phyloP scores from a whole-genome alignment of 345 rosid genomes.

The Laguncularia racemosa region DNA sequence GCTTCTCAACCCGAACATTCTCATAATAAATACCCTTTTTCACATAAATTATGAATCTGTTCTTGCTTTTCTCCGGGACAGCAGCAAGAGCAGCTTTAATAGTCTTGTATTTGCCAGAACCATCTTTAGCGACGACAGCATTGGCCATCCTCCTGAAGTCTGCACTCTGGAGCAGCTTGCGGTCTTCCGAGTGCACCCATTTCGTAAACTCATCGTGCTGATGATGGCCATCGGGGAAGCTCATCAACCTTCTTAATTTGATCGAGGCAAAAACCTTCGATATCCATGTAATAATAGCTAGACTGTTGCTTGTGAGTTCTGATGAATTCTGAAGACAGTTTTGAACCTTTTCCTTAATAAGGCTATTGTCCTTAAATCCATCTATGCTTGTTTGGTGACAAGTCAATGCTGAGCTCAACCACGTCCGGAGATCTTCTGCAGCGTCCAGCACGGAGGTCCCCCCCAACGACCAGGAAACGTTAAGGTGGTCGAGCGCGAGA shows the following conservation, averaged over 20 bases:
- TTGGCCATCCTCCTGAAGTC: constrained; percentile 49
- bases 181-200: constrained; percentile 24
- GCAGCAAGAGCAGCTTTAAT: constrained; percentile 47
- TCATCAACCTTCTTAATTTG: constrained; percentile 41
- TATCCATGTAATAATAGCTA: constrained; percentile 67
- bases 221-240: not conserved
- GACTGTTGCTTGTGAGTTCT: constrained; percentile 60
- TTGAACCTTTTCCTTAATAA: constrained; percentile 4
- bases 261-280: constrained; percentile 33
- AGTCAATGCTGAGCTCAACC: constrained; percentile 62
- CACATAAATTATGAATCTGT: constrained; percentile 57
- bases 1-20: constrained; percentile 63
- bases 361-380: constrained; percentile 24
- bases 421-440: constrained; percentile 47
- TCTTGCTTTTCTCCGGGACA: constrained; percentile 50
- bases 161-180: constrained; percentile 32
- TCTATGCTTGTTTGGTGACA: constrained; percentile 64
- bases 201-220: constrained; percentile 6
- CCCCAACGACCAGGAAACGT: constrained; percentile 25
- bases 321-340: constrained; percentile 33
- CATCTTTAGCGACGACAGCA: constrained; percentile 64
- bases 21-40: constrained; percentile 65
- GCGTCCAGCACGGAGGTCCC: constrained; percentile 15
- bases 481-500: constrained; percentile 53
- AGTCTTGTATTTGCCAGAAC: constrained; percentile 62